A percentile compares a stretch with the other conserved stretches of the same genome.
Conservation (phyloP, 176 grass and related monocot genomes). For the Chloris gayana region DNA sequence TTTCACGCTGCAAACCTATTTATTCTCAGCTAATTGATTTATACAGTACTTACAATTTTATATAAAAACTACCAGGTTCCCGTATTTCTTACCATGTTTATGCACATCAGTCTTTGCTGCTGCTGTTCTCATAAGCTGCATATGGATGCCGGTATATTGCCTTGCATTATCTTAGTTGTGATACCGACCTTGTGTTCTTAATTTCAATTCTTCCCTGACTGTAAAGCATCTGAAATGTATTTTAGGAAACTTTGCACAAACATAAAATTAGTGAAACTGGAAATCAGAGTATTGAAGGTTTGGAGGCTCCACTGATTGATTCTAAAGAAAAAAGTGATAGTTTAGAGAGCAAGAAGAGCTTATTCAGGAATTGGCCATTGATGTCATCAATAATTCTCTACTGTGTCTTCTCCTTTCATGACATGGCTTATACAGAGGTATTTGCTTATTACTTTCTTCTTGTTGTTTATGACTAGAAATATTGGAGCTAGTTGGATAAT, state of each 20-base stretch:
- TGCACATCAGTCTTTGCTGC: slow-evolving; percentile 69
- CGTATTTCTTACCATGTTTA: slow-evolving; percentile 90
- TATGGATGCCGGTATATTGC: slow-evolving; percentile 84
- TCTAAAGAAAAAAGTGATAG: slow-evolving; percentile 43
- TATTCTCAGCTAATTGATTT: slow-evolving; percentile 16
- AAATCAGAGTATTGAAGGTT: slow-evolving; percentile 48
- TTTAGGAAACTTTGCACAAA: slow-evolving; percentile 85
- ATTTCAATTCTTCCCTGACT: background rate
- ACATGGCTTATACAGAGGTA: slow-evolving; percentile 92
- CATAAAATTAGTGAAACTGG: slow-evolving; percentile 45
- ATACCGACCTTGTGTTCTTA: slow-evolving; percentile 2
- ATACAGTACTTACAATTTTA: slow-evolving; percentile 31
- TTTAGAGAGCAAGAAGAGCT: slow-evolving; percentile 48
- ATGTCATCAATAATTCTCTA: slow-evolving; percentile 95
- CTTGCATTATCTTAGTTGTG: slow-evolving; percentile 5
- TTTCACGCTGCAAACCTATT: background rate
- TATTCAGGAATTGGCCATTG: slow-evolving; percentile 95
- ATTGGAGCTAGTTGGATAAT: background rate
- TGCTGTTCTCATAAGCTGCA: slow-evolving; percentile 74
- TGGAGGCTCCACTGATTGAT: slow-evolving; percentile 60
- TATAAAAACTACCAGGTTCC: slow-evolving; percentile 56
- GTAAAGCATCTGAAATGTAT: slow-evolving; percentile 30
- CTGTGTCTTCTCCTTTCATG: slow-evolving; percentile 84
- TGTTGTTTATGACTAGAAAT: background rate
- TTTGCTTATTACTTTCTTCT: background rate